Conservation (phyloP, 768 basidiomycete species). For the Suillus brevipes region DNA sequence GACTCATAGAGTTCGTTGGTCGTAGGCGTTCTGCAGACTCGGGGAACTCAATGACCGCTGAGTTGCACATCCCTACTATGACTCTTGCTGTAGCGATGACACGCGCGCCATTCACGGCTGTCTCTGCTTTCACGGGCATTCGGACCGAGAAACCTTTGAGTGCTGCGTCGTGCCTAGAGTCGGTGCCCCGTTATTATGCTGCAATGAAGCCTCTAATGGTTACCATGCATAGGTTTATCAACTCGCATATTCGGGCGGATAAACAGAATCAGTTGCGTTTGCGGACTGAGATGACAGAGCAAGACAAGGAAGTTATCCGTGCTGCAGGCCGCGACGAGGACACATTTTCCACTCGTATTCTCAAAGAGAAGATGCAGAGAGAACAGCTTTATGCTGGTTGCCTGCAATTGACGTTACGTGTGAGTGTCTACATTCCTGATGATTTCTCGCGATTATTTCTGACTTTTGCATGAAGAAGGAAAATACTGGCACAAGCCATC, state of each 20-base stretch:
- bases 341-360: not conserved
- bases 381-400: not conserved
- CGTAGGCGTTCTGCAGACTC: conserved; percentile 11
- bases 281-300: conserved; percentile 19
- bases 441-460: not conserved
- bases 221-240: conserved; percentile 10
- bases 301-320: conserved; percentile 15
- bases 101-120: conserved; percentile 11
- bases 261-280: conserved; percentile 17
- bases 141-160: conserved; percentile 10
- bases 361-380: not conserved
- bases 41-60: conserved; percentile 4
- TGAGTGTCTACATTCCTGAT: not conserved
- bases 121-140: conserved; percentile 9
- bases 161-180: conserved; percentile 12
- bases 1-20: conserved; percentile 16
- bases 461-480: not conserved
- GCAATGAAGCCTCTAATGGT: not conserved
- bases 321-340: not conserved
- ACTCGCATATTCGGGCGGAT: conserved; percentile 18
- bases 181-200: not conserved
- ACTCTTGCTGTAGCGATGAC: conserved; percentile 6
- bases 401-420: not conserved
- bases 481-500: not conserved
- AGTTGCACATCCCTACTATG: conserved; percentile 2